Conservation (phyloP, 345 rosid genomes). For the Hibiscus mutabilis region DNA sequence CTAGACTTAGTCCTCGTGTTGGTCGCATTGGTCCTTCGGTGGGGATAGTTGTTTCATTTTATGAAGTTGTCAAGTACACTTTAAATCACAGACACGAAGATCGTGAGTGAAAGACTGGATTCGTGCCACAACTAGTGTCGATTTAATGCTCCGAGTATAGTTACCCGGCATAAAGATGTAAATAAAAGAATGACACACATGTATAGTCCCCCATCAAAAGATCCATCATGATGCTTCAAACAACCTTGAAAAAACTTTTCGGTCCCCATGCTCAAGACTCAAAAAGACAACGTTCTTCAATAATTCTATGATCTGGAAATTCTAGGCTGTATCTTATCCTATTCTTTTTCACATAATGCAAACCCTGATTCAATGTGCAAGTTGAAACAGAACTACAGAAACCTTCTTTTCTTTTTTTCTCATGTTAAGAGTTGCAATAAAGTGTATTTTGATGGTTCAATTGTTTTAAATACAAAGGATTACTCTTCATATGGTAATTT, state of each 20-base stretch:
- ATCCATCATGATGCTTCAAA: neutral
- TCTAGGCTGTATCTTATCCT: neutral
- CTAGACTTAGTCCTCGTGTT: conserved; percentile 82
- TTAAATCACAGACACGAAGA: conserved; percentile 34
- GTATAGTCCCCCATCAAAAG: neutral
- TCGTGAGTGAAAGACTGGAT: neutral
- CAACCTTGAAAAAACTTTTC: neutral
- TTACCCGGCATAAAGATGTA: neutral
- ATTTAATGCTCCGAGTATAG: neutral
- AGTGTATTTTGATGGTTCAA: neutral
- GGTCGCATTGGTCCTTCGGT: conserved; percentile 49
- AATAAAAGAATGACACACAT: neutral
- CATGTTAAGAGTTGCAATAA: neutral
- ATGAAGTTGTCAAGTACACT: conserved; percentile 34
- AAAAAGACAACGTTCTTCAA: neutral
- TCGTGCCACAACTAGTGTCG: neutral
- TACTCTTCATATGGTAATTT: neutral
- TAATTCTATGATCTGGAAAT: neutral
- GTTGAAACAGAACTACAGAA: neutral
- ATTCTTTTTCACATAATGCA: neutral
- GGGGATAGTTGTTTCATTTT: conserved; percentile 75
- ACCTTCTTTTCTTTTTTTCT: neutral
- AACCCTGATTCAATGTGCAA: no score
- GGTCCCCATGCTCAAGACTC: neutral
- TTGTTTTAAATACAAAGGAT: neutral